Evolutionary conservation across 2,329 filamentous ascomycete species (phyloP).

Genomic region (Stemphylium lycopersici): DNA sequence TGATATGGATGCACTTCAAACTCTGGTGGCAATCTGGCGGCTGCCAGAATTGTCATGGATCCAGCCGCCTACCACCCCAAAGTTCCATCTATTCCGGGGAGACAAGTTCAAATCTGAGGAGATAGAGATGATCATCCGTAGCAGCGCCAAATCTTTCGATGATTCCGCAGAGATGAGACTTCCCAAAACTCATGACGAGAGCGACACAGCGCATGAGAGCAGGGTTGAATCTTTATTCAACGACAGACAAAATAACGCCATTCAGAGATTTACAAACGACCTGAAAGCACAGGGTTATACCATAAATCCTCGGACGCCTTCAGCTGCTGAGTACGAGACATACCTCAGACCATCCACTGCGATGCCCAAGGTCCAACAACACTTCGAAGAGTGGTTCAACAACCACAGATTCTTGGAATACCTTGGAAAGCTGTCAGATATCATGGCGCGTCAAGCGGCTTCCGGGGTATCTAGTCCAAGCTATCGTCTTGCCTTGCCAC

Average conservation of each 20-base stretch:
- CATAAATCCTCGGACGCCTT: conserved; percentile 14
- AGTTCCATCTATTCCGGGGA: conserved; percentile 20
- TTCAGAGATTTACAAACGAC: conserved; percentile 14
- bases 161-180: conserved; percentile 20
- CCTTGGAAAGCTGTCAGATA: conserved; percentile 23
- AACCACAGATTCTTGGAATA: conserved; percentile 48
- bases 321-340: not conserved
- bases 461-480: not conserved
- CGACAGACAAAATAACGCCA: conserved; percentile 8
- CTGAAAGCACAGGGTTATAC: conserved; percentile 30
- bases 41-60: conserved; percentile 11
- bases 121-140: not conserved
- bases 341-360: conserved; percentile 22
- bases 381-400: conserved; percentile 41
- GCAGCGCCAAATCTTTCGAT: conserved; percentile 6
- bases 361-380: conserved; percentile 21
- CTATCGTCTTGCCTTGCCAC: not conserved
- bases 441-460: conserved; percentile 14
- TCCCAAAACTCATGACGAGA: conserved; percentile 20
- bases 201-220: conserved; percentile 5
- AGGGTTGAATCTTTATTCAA: conserved; percentile 15
- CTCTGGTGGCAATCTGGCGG: conserved; percentile 28
- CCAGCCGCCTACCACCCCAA: conserved; percentile 8
- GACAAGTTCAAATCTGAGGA: not conserved
- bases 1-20: conserved; percentile 32